Percentiles rank a stretch among this genome's conserved stretches.
Evolutionary conservation across 2,329 filamentous ascomycete species (phyloP).

Genomic region (Apiospora arundinis): DNA sequence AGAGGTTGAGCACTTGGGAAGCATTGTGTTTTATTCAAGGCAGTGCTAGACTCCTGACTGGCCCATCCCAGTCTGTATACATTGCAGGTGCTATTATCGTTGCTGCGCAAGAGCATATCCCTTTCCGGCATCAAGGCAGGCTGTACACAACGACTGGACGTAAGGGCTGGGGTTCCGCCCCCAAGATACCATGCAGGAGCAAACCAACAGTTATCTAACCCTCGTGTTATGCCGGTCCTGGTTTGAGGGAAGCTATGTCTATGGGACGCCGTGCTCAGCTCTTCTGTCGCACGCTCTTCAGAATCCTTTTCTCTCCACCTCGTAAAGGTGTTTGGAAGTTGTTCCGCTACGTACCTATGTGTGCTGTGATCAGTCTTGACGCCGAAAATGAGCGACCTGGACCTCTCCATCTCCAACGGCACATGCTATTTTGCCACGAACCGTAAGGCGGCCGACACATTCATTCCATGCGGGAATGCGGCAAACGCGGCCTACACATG

Average conservation of each 20-base stretch:
- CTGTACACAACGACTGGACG: neutral
- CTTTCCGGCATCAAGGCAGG: neutral
- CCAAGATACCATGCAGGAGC: neutral
- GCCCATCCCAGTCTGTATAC: neutral
- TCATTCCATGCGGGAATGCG: slow-evolving; percentile 33
- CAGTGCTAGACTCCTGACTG: neutral
- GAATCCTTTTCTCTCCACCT: neutral
- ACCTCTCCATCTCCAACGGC: slow-evolving; percentile 30
- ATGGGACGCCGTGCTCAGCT: neutral
- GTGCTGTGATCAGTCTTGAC: neutral
- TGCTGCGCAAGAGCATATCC: neutral
- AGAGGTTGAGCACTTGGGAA: too few relatives aligned
- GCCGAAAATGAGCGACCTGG: slow-evolving; percentile 24
- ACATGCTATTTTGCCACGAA: slow-evolving; percentile 28
- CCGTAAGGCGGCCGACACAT: slow-evolving; percentile 22
- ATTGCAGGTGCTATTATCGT: neutral
- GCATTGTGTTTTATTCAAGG: too few relatives aligned
- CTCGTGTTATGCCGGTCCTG: neutral
- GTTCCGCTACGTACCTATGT: neutral
- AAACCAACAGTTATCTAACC: neutral
- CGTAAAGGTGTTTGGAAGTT: neutral
- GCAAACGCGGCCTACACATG: slow-evolving; percentile 29
- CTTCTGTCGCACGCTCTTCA: neutral
- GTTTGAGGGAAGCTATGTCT: neutral
- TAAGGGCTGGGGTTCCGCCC: neutral